Percentiles rank a stretch among this genome's conserved stretches.
phyloP scores from a whole-genome alignment of 208 protist genomes.

The Wallacemonas collosoma region DNA sequence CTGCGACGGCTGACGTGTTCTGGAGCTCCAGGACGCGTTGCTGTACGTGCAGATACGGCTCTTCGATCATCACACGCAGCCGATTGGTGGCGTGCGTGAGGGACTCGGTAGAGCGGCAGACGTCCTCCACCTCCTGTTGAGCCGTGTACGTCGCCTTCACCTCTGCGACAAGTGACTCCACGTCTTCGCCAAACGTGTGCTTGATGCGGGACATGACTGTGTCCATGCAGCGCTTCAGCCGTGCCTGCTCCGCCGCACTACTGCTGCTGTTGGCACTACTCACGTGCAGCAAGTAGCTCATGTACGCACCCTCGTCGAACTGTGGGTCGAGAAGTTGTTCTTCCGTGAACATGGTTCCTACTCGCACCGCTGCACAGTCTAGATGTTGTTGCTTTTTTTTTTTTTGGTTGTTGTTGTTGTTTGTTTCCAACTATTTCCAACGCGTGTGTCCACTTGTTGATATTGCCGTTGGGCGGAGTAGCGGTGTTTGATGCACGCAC shows the following conservation, averaged over 20 bases:
- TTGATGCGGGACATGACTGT: constrained; percentile 51
- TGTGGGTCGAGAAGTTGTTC: constrained; percentile 64
- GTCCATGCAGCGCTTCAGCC: constrained; percentile 55
- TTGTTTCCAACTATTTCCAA: too few species aligned
- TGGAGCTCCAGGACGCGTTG: constrained; percentile 59
- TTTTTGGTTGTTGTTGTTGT: neutral
- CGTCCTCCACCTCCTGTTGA: constrained; percentile 48
- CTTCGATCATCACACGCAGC: constrained; percentile 69
- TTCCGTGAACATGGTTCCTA: constrained; percentile 59
- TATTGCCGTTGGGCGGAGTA: too few species aligned
- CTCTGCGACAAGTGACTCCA: constrained; percentile 63
- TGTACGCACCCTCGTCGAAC: constrained; percentile 80
- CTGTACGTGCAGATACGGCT: constrained; percentile 59
- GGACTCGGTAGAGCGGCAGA: constrained; percentile 51
- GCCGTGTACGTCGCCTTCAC: constrained; percentile 56
- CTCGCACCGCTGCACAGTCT: too few species aligned
- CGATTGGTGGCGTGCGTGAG: constrained; percentile 53
- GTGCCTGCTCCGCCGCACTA: constrained; percentile 45
- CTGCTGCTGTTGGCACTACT: constrained; percentile 23
- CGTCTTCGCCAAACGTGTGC: constrained; percentile 52
- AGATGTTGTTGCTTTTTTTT: neutral
- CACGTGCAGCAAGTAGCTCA: constrained; percentile 71
- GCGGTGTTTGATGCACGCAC: too few species aligned
- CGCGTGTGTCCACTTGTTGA: too few species aligned
- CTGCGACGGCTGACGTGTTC: constrained; percentile 51